Percentiles rank a stretch among this genome's conserved stretches.
Conservation (phyloP, 495 filamentous ascomycete genomes). For the Xylaria longipes region DNA sequence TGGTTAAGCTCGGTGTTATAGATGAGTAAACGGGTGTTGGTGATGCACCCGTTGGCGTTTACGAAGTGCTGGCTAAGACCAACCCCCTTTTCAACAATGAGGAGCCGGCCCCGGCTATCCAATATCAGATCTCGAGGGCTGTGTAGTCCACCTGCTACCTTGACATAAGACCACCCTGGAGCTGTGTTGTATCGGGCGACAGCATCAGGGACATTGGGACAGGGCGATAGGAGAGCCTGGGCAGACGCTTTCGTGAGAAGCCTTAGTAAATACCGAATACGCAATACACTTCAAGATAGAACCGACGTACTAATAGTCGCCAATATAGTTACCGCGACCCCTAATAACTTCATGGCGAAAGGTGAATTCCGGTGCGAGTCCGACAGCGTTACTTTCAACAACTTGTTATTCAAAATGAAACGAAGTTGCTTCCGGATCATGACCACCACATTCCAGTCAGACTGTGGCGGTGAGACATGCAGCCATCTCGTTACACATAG, state of each 20-base stretch:
- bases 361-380: background rate
- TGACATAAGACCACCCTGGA: conserved; percentile 60
- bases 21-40: conserved; percentile 20
- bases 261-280: background rate
- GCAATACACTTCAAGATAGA: background rate
- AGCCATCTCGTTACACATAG: background rate
- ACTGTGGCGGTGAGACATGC: background rate
- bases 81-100: conserved; percentile 61
- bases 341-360: conserved; percentile 1
- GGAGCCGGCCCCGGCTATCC: conserved; percentile 63
- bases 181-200: conserved; percentile 57
- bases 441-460: background rate
- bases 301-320: background rate
- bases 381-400: background rate
- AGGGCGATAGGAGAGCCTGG: conserved; percentile 28
- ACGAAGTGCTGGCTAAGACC: conserved; percentile 64
- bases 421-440: background rate
- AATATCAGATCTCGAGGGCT: conserved; percentile 66
- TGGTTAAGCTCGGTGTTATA: conserved; percentile 52
- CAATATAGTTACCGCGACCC: background rate
- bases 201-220: conserved; percentile 34
- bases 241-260: conserved; percentile 13
- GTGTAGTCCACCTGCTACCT: conserved; percentile 60
- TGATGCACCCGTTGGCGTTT: conserved; percentile 49
- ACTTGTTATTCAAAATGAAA: background rate